A percentile compares a stretch with the other conserved stretches of the same genome.
Conservation (phyloP, 192 early-diverging fungal species). For the Backusella luteola region DNA sequence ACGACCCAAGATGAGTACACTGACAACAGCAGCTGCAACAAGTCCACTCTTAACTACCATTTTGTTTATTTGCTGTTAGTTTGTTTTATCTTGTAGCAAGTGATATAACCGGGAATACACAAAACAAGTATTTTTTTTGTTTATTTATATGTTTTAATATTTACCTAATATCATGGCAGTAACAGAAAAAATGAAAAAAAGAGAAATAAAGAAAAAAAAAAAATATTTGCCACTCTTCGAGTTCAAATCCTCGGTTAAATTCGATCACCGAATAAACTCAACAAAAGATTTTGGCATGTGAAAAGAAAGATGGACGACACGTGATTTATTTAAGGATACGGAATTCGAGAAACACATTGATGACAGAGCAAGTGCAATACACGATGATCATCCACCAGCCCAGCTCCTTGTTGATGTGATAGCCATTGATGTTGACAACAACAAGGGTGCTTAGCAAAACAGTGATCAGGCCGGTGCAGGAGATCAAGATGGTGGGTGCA, state of each 20-base stretch:
- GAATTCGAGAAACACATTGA: conserved; percentile 62
- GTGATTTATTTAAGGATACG: neutral
- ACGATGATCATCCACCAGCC: conserved; percentile 57
- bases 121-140: neutral
- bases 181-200: neutral
- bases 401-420: conserved; percentile 55
- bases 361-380: conserved; percentile 55
- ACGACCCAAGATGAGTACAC: neutral
- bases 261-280: neutral
- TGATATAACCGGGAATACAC: neutral
- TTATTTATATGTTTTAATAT: neutral
- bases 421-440: conserved; percentile 54
- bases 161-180: conserved; percentile 7
- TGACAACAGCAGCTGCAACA: neutral
- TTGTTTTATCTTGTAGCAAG: neutral
- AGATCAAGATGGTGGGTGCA: conserved; percentile 66
- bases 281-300: neutral
- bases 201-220: neutral
- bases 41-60: neutral
- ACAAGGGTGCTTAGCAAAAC: conserved; percentile 55
- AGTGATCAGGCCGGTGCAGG: conserved; percentile 60
- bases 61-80: neutral
- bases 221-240: neutral
- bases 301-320: neutral
- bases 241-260: neutral